These are phyloP conservation scores for Ustilago hordei DNA, from an alignment of 1,284 basidiomycete genomes.

Conservation along the genomic window DNA sequence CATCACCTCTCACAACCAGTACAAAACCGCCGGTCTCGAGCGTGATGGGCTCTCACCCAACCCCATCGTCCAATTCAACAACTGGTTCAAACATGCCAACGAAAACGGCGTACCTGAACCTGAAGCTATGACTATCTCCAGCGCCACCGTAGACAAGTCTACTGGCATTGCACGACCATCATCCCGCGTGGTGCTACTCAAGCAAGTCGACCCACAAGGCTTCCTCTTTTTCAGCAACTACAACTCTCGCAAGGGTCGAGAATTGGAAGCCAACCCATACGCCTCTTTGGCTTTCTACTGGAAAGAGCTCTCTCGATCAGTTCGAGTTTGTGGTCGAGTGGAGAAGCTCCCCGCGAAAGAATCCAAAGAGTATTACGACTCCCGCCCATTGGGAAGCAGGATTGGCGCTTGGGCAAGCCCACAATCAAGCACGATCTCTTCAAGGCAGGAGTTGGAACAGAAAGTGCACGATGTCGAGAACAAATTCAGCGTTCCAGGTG, in stretches of 20 bases:
- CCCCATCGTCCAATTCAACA: conserved; percentile 63
- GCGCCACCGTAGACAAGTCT: conserved; percentile 38
- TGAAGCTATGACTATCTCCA: conserved; percentile 67
- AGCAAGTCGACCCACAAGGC: conserved; percentile 76
- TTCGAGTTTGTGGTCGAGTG: conserved; percentile 85
- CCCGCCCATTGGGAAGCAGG: conserved; percentile 83
- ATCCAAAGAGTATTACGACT: conserved; percentile 85
- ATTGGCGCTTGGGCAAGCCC: conserved; percentile 92
- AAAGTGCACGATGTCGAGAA: conserved; percentile 76
- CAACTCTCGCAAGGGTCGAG: conserved; percentile 86
- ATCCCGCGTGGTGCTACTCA: conserved; percentile 89
- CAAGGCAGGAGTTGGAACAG: conserved; percentile 74
- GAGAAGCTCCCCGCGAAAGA: conserved; percentile 80
- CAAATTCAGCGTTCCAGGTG: conserved; percentile 74
- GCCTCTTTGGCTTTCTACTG: conserved; percentile 91
- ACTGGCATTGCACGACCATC: conserved; percentile 74
- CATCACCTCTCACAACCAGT: conserved; percentile 65
- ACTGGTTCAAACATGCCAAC: conserved; percentile 62
- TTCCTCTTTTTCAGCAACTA: conserved; percentile 99
- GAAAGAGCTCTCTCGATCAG: conserved; percentile 83
- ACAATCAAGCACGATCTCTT: conserved; percentile 84
- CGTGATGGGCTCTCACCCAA: conserved; percentile 39
- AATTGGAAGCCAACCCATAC: conserved; percentile 77
- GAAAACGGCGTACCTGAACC: conserved; percentile 61
- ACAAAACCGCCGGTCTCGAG: conserved; percentile 60